Percentiles rank a stretch among this genome's conserved stretches.
phyloP scores from a whole-genome alignment of 2,329 filamentous ascomycete species.

The Daldinia eschscholtzii region DNA sequence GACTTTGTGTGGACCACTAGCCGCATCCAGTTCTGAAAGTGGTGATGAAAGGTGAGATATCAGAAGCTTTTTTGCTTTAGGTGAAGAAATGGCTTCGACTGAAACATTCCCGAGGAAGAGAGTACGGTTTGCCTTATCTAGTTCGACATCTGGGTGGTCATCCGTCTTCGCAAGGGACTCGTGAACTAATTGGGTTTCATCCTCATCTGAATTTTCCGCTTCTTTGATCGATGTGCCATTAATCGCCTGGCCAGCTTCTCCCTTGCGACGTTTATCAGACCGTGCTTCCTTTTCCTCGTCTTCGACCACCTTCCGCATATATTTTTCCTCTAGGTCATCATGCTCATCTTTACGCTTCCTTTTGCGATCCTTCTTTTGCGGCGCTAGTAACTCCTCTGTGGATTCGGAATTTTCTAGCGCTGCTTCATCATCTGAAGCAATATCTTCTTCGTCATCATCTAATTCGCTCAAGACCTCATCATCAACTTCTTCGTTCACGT shows the following conservation, averaged over 20 bases:
- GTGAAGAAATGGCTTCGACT: slow-evolving; percentile 83
- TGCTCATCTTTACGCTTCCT: slow-evolving; percentile 76
- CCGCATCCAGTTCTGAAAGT: slow-evolving; percentile 65
- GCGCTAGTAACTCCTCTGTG: slow-evolving; percentile 55
- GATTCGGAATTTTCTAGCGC: slow-evolving; percentile 55
- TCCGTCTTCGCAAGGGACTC: slow-evolving; percentile 68
- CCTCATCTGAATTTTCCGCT: slow-evolving; percentile 54
- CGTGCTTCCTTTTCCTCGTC: slow-evolving; percentile 68
- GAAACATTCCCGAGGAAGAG: slow-evolving; percentile 95
- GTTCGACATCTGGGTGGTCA: slow-evolving; percentile 64
- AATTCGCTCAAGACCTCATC: slow-evolving; percentile 55
- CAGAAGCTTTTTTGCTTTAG: slow-evolving; percentile 82
- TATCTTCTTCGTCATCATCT: slow-evolving; percentile 54
- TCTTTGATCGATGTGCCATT: slow-evolving; percentile 38
- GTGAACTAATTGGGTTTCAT: slow-evolving; percentile 63
- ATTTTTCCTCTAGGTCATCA: slow-evolving; percentile 77
- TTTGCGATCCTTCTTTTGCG: slow-evolving; percentile 68
- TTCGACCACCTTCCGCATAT: slow-evolving; percentile 74
- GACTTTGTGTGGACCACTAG: slow-evolving; percentile 74
- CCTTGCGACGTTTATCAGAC: slow-evolving; percentile 67
- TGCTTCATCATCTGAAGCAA: slow-evolving; percentile 58
- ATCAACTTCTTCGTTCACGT: slow-evolving; percentile 49
- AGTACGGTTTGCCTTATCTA: slow-evolving; percentile 89
- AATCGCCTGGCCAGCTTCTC: slow-evolving; percentile 52
- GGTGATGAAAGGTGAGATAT: slow-evolving; percentile 83